These are phyloP conservation scores for Trametes pubescens DNA, from an alignment of 1,284 basidiomycete species.

Conservation along the genomic window DNA sequence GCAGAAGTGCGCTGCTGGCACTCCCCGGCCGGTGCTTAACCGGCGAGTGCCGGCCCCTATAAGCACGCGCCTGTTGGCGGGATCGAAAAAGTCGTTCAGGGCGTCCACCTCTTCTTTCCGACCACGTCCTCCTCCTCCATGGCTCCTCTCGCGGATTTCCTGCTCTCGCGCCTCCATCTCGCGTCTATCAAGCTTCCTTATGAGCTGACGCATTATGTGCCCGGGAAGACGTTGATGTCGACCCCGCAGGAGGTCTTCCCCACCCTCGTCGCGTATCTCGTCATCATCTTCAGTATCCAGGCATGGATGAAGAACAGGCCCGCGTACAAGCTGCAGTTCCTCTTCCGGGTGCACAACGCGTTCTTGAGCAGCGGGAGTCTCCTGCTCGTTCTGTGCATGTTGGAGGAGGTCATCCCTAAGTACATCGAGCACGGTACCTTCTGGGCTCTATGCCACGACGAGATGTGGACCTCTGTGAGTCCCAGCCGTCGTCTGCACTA, in stretches of 20 bases:
- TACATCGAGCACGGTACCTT: constrained; percentile 76
- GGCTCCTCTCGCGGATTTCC: constrained; percentile 75
- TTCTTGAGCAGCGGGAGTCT: constrained; percentile 86
- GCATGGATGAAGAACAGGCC: constrained; percentile 84
- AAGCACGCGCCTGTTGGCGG: constrained; percentile 35
- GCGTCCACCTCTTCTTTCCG: constrained; percentile 34
- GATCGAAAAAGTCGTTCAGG: constrained; percentile 37
- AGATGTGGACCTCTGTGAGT: constrained; percentile 86
- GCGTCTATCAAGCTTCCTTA: constrained; percentile 58
- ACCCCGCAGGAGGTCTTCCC: constrained; percentile 78
- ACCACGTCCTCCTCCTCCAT: constrained; percentile 52
- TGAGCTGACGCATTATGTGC: constrained; percentile 73
- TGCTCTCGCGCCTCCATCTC: constrained; percentile 62
- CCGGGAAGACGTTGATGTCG: constrained; percentile 81
- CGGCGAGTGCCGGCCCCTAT: constrained; percentile 26
- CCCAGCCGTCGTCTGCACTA: constrained; percentile 22
- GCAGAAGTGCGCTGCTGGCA: neutral
- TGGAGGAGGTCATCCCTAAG: constrained; percentile 89
- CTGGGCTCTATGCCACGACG: constrained; percentile 80
- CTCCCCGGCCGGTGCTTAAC: constrained; percentile 8
- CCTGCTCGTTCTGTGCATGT: constrained; percentile 85
- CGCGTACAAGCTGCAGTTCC: constrained; percentile 81
- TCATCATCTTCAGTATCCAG: constrained; percentile 88
- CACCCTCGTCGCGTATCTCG: constrained; percentile 84
- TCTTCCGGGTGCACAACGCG: constrained; percentile 95